These are phyloP conservation scores for Mrakia hoshinonis DNA, from an alignment of 768 basidiomycete genomes.

Conservation along the genomic window DNA sequence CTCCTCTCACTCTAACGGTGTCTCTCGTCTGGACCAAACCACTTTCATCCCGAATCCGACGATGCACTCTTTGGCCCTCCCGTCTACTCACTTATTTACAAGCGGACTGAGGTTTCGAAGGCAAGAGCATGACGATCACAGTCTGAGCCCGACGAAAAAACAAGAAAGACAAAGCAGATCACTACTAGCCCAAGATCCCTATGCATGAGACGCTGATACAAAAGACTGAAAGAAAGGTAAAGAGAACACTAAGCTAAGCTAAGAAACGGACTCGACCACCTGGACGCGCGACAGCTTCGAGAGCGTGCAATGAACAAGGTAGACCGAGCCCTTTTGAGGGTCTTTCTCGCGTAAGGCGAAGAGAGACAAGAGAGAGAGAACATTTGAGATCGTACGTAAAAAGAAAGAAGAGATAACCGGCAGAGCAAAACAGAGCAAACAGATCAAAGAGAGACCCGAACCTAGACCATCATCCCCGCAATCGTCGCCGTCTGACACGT, in stretches of 20 bases:
- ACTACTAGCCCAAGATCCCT: not conserved
- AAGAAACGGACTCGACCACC: not conserved
- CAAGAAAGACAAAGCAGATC: not conserved
- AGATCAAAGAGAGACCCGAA: not conserved
- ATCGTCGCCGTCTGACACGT: slow-evolving; percentile 51
- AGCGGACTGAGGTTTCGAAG: too few relatives aligned
- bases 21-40: too few relatives aligned
- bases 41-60: too few relatives aligned
- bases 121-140: too few relatives aligned
- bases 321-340: not conserved
- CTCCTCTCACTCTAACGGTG: too few relatives aligned
- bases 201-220: not conserved
- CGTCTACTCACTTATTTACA: too few relatives aligned
- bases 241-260: not conserved
- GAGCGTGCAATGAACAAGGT: not conserved
- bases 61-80: too few relatives aligned
- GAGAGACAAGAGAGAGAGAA: not conserved
- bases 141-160: not conserved
- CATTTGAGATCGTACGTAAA: not conserved
- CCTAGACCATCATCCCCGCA: slow-evolving; percentile 45
- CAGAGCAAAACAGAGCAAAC: not conserved
- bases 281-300: not conserved
- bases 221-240: not conserved
- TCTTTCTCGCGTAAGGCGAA: not conserved
- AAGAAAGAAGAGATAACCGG: slow-evolving; percentile 3